Percentiles rank a stretch among this genome's conserved stretches.
Conservation (phyloP, 176 grass and related monocot genomes). For the Paspalum vaginatum region DNA sequence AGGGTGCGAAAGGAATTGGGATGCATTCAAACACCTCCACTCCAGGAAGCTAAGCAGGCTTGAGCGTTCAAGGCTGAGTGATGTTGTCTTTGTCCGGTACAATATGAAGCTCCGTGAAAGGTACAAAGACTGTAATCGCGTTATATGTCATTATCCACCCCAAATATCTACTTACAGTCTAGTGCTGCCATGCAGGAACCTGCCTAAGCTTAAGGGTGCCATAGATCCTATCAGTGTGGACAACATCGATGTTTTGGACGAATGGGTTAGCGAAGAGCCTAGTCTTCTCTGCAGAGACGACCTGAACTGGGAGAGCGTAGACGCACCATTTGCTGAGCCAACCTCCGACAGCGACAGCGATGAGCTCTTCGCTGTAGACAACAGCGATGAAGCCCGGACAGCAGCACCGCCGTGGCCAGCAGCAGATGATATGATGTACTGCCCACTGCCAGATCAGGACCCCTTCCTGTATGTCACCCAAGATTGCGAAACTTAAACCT, state of each 20-base stretch:
- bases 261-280: slow-evolving; percentile 64
- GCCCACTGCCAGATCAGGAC: slow-evolving; percentile 44
- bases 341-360: slow-evolving; percentile 39
- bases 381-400: slow-evolving; percentile 21
- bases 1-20: slow-evolving; percentile 59
- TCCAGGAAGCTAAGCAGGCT: slow-evolving; percentile 53
- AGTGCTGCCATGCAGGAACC: slow-evolving; percentile 28
- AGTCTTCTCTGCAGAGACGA: slow-evolving; percentile 53
- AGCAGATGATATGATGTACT: slow-evolving; percentile 16
- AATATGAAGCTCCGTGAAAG: slow-evolving; percentile 63
- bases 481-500: slow-evolving; percentile 14
- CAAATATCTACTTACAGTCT: slow-evolving; percentile 2
- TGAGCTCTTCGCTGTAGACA: slow-evolving; percentile 17
- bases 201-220: slow-evolving; percentile 23
- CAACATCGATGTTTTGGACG: slow-evolving; percentile 49
- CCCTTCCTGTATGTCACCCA: slow-evolving; percentile 45
- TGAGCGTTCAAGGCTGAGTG: slow-evolving; percentile 48
- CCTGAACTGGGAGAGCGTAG: slow-evolving; percentile 56
- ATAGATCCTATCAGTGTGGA: slow-evolving; percentile 60
- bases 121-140: slow-evolving; percentile 16
- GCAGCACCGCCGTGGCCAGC: slow-evolving; percentile 6
- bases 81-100: slow-evolving; percentile 45
- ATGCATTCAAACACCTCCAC: slow-evolving; percentile 44
- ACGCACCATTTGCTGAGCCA: slow-evolving; percentile 45
- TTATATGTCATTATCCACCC: background rate